Conservation (phyloP, 2,329 filamentous ascomycete species). For the Westerdykella sp. region DNA sequence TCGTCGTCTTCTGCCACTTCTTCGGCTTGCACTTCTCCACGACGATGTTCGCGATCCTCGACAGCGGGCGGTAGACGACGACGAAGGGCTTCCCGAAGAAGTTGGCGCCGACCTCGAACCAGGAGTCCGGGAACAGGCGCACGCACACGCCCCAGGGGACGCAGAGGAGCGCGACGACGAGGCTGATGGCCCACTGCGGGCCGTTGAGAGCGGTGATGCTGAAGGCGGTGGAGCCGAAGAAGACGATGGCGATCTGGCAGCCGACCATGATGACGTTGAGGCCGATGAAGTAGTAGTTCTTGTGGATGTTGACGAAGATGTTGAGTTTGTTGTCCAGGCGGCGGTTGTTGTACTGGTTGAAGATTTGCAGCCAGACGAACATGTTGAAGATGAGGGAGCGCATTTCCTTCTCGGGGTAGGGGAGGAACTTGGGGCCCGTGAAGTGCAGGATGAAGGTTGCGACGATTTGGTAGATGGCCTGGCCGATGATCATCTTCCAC, state of each 20-base stretch:
- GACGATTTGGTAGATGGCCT: conserved; percentile 53
- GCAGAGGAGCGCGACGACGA: conserved; percentile 46
- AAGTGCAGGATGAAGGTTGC: conserved; percentile 56
- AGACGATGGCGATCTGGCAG: conserved; percentile 51
- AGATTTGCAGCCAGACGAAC: conserved; percentile 66
- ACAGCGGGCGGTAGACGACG: conserved; percentile 15
- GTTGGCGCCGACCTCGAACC: conserved; percentile 17
- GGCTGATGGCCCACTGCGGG: conserved; percentile 50
- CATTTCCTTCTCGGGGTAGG: conserved; percentile 43
- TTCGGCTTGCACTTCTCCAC: conserved; percentile 9
- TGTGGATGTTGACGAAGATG: conserved; percentile 52
- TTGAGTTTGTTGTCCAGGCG: conserved; percentile 57
- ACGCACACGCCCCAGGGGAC: conserved; percentile 48
- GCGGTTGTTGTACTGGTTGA: conserved; percentile 61
- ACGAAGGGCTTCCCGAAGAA: conserved; percentile 22
- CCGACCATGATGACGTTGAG: conserved; percentile 54
- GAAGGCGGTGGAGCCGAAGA: conserved; percentile 50
- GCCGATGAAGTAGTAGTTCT: conserved; percentile 52
- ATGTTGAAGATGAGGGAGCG: conserved; percentile 62
- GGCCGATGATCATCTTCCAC: conserved; percentile 62
- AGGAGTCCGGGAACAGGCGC: conserved; percentile 46
- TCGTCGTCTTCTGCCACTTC: conserved; percentile 5
- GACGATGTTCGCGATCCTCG: conserved; percentile 9
- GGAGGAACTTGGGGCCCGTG: conserved; percentile 50
- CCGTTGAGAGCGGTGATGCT: conserved; percentile 46